These are phyloP conservation scores for Boletales sp. DNA, from an alignment of 768 basidiomycete species.

Conservation along the genomic window DNA sequence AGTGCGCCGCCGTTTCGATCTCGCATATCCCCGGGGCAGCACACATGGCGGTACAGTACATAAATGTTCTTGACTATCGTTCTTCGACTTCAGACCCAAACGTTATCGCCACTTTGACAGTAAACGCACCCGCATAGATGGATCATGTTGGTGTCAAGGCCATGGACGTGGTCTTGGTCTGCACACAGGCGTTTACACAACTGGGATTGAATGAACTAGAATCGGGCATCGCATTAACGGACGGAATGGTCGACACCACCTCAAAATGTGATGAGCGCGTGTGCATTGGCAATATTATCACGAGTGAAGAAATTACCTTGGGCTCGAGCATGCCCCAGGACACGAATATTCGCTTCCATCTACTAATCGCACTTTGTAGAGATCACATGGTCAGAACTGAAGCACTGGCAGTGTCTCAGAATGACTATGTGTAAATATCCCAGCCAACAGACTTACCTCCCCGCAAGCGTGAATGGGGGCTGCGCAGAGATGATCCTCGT, in stretches of 20 bases:
- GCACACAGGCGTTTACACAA: conserved; percentile 55
- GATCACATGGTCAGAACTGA: conserved; percentile 40
- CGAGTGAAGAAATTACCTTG: conserved; percentile 31
- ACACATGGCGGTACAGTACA: conserved; percentile 45
- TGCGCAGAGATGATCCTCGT: conserved; percentile 50
- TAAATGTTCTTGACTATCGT: conserved; percentile 47
- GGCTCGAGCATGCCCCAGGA: conserved; percentile 36
- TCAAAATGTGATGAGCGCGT: not conserved
- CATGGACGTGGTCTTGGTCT: conserved; percentile 49
- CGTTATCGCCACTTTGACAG: not conserved
- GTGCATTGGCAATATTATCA: not conserved
- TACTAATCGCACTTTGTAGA: conserved; percentile 28
- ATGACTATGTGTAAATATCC: not conserved
- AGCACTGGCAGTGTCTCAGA: not conserved
- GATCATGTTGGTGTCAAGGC: conserved; percentile 33
- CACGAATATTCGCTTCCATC: conserved; percentile 39
- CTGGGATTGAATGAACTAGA: conserved; percentile 52
- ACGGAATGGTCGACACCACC: conserved; percentile 44
- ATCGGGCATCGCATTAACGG: conserved; percentile 49
- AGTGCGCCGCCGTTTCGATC: conserved; percentile 55
- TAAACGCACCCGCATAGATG: conserved; percentile 56
- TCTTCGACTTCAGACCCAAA: not conserved
- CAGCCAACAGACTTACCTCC: conserved; percentile 33
- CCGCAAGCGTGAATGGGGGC: conserved; percentile 54
- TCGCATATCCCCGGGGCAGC: conserved; percentile 48